Base-by-base conservation (phyloP, 106 monocot genomes). In the Narthecium ossifragum region DNA sequence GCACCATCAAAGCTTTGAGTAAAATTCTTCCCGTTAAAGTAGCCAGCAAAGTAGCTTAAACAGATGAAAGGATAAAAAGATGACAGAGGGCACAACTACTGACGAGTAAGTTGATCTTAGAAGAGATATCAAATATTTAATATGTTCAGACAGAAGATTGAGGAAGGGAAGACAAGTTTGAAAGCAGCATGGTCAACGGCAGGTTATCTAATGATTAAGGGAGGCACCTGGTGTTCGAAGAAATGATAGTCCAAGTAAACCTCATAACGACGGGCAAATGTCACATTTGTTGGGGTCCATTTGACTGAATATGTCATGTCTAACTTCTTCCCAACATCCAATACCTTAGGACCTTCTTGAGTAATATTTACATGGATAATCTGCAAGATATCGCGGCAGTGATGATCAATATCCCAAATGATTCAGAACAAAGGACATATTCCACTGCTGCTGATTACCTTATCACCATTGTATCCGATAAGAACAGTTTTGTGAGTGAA, bases 201-300 rank as follows among this genome's bases (percentile, higher is more conserved):
- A n/a, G n/a, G n/a, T n/a, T n/a, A n/a, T n/a, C n/a, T n/a, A n/a
- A n/a, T n/a, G n/a, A n/a, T n/a, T n/a, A 12, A 41, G 41, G 1
- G 18, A 43, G 9, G 22, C 72, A 94, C 94, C 83, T 92, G 86
- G 62, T 92, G 91, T 51, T 92, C 91, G 53, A 92, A 86, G 55
- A 92, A 92, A 69, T 86, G 91, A 66, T 86, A 77, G 51, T 92
- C 91, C 71, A 92, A 66, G 69, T 92, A 92, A 31, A 83, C 74
- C 43, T 92, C 86, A 77, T 86, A 86, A 45, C 91, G 94, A 38
- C 63, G 85, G 23, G 80, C 86, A 86, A 96, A 96, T 78, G 90
- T 59, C 24, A 83, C 67, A 59, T 89, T 71, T 47, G 80, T 86
- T 33, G 74, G 43, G 2, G 73, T 28, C 91, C 91, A 92, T 61